Base-by-base conservation (phyloP, 331 rosid species). In the Rhamnella rubrinervis region DNA sequence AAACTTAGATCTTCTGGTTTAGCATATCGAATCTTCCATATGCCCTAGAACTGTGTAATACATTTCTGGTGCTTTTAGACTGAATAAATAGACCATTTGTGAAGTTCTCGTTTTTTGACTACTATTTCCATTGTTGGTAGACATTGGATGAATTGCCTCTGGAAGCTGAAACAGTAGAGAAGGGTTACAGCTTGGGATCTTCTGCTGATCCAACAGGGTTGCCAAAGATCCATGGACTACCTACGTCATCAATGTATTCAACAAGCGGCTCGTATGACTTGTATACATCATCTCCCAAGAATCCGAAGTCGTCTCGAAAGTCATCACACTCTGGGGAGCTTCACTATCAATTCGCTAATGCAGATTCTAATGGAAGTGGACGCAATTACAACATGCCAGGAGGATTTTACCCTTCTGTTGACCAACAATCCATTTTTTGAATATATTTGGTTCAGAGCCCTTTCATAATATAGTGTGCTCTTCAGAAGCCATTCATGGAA, bases 81-180 rank as follows among this genome's bases (percentile, higher is more conserved):
- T 40, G 12, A 40, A 9, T 44, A 44, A 14, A 2, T 9, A 44
- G 5, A 31, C 18, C 8, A 11, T 53, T 53, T 10, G 21, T 53
- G 58, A 53, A 18, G 6, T 53, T 21, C 58, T 53, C 3, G 19
- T n/a, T 18, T 53, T 55, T 50, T 76, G 69, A 66, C 70, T 15
- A 13, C 41, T 19, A 71, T 80, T 67, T 73, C 63, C 47, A 63
- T 66, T 63, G 52, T 59, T 68, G 47, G 71, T 62, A 95, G 99
- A 92, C 93, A 35, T 79, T 95, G 87, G 96, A 95, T 50, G 96
- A 91, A 44, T 68, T 95, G 49, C 99, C 99, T 65, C 61, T 87
- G 77, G 97, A 85, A 82, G 96, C 97, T 10, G 97, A 91, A 72
- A 81, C 96, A 39, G 90, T 89, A 50, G 97, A 95, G 78, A 86